Base-by-base conservation (phyloP, 208 protist species). In the Trypanosoma mega region DNA sequence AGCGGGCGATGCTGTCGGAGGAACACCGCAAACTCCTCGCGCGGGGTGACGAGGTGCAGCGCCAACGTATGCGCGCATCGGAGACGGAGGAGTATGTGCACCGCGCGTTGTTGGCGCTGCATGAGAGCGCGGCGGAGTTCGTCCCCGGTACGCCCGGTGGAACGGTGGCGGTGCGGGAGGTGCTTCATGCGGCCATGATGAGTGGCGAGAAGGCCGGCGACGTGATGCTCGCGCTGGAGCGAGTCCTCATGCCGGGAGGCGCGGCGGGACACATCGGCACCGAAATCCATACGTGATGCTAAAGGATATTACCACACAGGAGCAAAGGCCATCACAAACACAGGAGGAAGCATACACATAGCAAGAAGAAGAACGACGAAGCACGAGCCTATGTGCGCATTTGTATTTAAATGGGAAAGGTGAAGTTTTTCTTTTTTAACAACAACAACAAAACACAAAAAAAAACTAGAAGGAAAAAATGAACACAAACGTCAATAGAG, bases 61-160 rank as follows among this genome's bases (percentile, higher is more conserved):
- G 65, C 8, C 74, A 80, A 55, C 60, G 70, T 27, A 43, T 69
- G 58, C 50, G 56, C 43, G 65, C 80, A 48, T 12, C 43, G 27
- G 55, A 85, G 50, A 72, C 77, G 37, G 62, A 59, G 53, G 54
- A 44, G 0, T 82, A 87, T 43, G 24, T 93, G 29, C 71, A 82
- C 59, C 76, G 74, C 8, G 50, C 64, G 20, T 68, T 87, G 5
- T 60, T 81, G 2, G 46, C 54, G 1, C 57, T 89, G 6, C 87
- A 90, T 68, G 54, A 72, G 3, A 80, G 76, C 29, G 72, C 81
- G 16, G 72, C 80, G 7, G 74, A 76, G 29, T 82, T 88, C 24
- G 60, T 72, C 12, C 63, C 63, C 31, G 72, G 81, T 48, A 68
- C 63, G 2, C 75, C 87, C 18, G 69, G 60, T 23, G 68, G 82